Percentiles rank a stretch among this genome's conserved stretches.
Evolutionary conservation across 176 grass and related monocot genomes (phyloP).

Genomic region (Paspalum vaginatum): DNA sequence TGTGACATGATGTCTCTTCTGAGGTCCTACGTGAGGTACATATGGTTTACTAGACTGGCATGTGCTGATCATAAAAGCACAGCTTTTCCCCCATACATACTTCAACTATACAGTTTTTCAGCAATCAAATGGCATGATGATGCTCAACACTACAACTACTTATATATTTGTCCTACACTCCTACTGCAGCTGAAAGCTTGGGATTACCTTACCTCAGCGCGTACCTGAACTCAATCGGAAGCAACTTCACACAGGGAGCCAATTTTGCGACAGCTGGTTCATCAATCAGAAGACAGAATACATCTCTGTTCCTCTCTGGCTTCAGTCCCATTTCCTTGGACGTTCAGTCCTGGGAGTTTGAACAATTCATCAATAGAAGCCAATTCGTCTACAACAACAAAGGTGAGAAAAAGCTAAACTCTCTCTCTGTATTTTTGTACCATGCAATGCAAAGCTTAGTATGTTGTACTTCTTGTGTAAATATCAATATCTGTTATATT

Average conservation of each 20-base stretch:
- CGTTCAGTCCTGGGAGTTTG: constrained; percentile 86
- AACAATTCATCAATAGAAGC: constrained; percentile 79
- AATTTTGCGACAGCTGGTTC: constrained; percentile 95
- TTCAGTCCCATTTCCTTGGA: constrained; percentile 90
- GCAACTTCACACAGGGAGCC: constrained; percentile 86
- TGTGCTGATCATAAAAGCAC: neutral
- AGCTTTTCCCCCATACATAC: too few species aligned
- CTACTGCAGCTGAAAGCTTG: constrained; percentile 63
- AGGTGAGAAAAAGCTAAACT: constrained; percentile 28
- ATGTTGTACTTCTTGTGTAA: too few species aligned
- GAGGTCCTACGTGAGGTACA: neutral
- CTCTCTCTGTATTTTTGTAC: neutral
- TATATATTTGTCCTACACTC: neutral
- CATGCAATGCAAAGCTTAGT: too few species aligned
- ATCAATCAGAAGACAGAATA: constrained; percentile 75
- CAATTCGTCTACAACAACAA: constrained; percentile 60
- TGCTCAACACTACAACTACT: neutral
- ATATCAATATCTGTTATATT: too few species aligned
- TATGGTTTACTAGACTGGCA: neutral
- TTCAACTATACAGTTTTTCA: neutral
- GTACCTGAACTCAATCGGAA: constrained; percentile 86
- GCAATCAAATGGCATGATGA: neutral
- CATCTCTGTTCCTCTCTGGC: constrained; percentile 70
- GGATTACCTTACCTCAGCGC: constrained; percentile 77
- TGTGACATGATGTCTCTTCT: neutral